phyloP scores from a whole-genome alignment of 2,329 filamentous ascomycete species.

The Aspergillus viridinutans region DNA sequence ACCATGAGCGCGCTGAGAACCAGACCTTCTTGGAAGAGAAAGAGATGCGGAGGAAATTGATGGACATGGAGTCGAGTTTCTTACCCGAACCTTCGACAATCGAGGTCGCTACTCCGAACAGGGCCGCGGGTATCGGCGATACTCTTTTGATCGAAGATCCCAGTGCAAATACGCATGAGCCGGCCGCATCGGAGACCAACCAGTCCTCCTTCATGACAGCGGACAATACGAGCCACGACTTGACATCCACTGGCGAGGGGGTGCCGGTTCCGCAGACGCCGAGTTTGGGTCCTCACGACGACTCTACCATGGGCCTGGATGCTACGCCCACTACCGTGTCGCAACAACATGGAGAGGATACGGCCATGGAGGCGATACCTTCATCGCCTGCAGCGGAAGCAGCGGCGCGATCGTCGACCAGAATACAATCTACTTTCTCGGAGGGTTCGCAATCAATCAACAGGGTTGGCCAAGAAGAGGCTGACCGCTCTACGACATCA shows the following conservation, averaged over 20 bases:
- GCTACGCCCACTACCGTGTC: constrained; percentile 13
- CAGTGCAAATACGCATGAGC: constrained; percentile 18
- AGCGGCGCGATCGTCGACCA: constrained; percentile 37
- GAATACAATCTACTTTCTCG: constrained; percentile 31
- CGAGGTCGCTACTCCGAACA: constrained; percentile 27
- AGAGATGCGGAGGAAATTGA: constrained; percentile 56
- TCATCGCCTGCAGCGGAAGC: constrained; percentile 45
- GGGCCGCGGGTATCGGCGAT: constrained; percentile 36
- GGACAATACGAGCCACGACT: constrained; percentile 19
- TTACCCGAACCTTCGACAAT: constrained; percentile 52
- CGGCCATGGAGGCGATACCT: constrained; percentile 40
- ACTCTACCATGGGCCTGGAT: constrained; percentile 15
- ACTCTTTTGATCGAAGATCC: constrained; percentile 41
- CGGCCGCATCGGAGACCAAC: constrained; percentile 16
- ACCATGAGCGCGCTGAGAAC: constrained; percentile 32
- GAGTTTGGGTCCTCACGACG: constrained; percentile 12
- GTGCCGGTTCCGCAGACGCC: constrained; percentile 18
- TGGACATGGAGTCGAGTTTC: constrained; percentile 63
- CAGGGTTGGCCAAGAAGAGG: constrained; percentile 20
- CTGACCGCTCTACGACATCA: constrained; percentile 18
- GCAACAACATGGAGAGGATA: constrained; percentile 26
- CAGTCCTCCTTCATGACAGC: constrained; percentile 24
- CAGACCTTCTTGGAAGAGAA: constrained; percentile 50
- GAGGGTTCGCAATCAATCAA: constrained; percentile 17
- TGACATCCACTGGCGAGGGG: constrained; percentile 14